These are phyloP conservation scores for Sporisorium graminicola DNA, from an alignment of 1,284 basidiomycete genomes.

Conservation along the genomic window DNA sequence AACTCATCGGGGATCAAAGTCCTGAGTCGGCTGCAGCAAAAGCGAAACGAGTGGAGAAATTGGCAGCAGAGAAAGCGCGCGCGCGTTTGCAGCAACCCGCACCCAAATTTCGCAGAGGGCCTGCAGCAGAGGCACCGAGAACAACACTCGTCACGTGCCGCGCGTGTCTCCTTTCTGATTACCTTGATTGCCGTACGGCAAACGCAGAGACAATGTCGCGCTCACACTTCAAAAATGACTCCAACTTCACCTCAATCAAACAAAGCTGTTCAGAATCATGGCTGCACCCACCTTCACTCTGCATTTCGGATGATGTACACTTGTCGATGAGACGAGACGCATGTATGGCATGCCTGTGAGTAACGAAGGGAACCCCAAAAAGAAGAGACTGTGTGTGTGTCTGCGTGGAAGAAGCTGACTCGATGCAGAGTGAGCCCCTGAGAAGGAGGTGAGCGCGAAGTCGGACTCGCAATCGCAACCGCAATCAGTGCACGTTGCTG, in stretches of 20 bases:
- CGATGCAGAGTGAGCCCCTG: neutral
- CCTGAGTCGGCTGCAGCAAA: neutral
- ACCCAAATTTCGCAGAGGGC: neutral
- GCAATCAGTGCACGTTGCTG: conserved; percentile 33
- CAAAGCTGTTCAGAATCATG: too few species aligned
- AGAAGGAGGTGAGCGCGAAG: neutral
- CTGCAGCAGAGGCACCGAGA: conserved; percentile 8
- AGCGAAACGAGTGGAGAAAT: neutral
- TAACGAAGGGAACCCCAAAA: neutral
- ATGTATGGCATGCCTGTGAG: neutral
- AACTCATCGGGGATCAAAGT: neutral
- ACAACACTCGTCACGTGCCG: conserved; percentile 47
- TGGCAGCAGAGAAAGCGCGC: conserved; percentile 14
- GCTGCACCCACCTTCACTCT: too few species aligned
- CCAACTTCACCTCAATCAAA: too few species aligned
- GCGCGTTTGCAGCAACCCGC: conserved; percentile 1
- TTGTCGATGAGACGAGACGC: neutral
- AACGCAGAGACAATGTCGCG: neutral
- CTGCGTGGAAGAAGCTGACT: too few species aligned
- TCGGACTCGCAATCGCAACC: neutral
- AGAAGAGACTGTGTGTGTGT: too few species aligned
- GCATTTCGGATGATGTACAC: neutral
- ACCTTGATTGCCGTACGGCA: neutral
- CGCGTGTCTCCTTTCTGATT: neutral
- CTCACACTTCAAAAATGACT: neutral